A percentile compares a stretch with the other conserved stretches of the same genome.
Evolutionary conservation across 169 alveolate genomes (phyloP).

Genomic region (Plasmodium falciparum): DNA sequence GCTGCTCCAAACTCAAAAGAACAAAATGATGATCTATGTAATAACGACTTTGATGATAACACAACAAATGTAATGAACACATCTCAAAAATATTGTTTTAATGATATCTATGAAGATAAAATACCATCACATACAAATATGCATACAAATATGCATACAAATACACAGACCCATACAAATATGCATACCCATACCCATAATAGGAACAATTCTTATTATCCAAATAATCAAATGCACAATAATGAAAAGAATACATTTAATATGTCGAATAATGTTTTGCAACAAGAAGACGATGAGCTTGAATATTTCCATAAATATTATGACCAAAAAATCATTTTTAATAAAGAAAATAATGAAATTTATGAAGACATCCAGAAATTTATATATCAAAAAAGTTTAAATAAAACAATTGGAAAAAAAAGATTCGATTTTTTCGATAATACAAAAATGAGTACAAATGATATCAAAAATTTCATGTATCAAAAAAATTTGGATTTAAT

Average conservation of each 20-base stretch:
- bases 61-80: constrained; percentile 7
- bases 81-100: neutral
- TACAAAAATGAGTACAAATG: constrained; percentile 5
- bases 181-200: too few relatives aligned
- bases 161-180: too few relatives aligned
- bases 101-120: too few relatives aligned
- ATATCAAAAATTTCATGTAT: constrained; percentile 73
- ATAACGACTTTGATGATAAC: constrained; percentile 31
- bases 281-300: constrained; percentile 5
- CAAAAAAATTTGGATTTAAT: constrained; percentile 79
- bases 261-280: neutral
- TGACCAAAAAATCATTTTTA: constrained; percentile 32
- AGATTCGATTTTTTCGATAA: constrained; percentile 40
- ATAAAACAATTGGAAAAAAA: neutral
- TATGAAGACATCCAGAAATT: constrained; percentile 20
- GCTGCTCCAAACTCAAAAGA: constrained; percentile 52
- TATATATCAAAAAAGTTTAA: constrained; percentile 10
- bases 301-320: constrained; percentile 38
- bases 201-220: neutral
- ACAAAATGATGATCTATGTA: neutral
- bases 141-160: too few relatives aligned
- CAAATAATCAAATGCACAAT: neutral
- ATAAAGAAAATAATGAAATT: neutral
- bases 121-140: too few relatives aligned
- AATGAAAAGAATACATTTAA: neutral